Evolutionary conservation across 345 rosid genomes (phyloP), one percentile per base, ranked within the genome.

Genomic region (Bruguiera parviflora): DNA sequence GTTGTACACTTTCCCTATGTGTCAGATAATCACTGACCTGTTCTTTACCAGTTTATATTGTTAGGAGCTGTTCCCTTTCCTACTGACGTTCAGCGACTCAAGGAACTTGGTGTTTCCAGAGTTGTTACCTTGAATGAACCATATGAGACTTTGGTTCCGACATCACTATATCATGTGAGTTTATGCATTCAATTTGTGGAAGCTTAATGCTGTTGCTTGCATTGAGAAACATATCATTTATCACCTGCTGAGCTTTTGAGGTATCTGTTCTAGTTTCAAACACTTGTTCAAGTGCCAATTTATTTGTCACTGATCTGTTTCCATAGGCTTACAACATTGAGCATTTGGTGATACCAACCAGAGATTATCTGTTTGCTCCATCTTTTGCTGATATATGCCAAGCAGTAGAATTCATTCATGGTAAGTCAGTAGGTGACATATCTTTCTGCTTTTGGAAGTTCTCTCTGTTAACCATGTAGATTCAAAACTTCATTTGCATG

Each of bases 321-420:
- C 64, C 65, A 39, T 75, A 92, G 99, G 89, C 88, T 62, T 72
- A 83, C 73, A 82, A 79, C 80, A 92, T 96, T 85, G 82, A 87
- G 70, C 99, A 96, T 84, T 81, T 96, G 83, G 92, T 96, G 82
- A 88, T 96, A 70, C 94, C 99, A 58, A 96, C 99, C 20, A 86
- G 97, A 76, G 99, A 96, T 76, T 96, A 96, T 79, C 90, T 88
- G 73, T 96, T 92, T 86, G 99, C 98, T 60, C 99, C 99, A 27
- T 86, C 94, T 22, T 73, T 92, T 80, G 78, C 71, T 75, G 89
- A 88, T 55, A 86, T 96, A 72, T 85, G 85, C 79, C 91, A 73
- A 77, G 99, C 99, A 55, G 94, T 96, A 53, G 92, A 86, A 39
- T 96, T 96, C 63, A 89, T 96, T 63, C 90, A 81, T 64, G 67